These are phyloP conservation scores for Haplosporangium sp. DNA, from an alignment of 371 early-diverging fungal genomes.

Conservation along the genomic window DNA sequence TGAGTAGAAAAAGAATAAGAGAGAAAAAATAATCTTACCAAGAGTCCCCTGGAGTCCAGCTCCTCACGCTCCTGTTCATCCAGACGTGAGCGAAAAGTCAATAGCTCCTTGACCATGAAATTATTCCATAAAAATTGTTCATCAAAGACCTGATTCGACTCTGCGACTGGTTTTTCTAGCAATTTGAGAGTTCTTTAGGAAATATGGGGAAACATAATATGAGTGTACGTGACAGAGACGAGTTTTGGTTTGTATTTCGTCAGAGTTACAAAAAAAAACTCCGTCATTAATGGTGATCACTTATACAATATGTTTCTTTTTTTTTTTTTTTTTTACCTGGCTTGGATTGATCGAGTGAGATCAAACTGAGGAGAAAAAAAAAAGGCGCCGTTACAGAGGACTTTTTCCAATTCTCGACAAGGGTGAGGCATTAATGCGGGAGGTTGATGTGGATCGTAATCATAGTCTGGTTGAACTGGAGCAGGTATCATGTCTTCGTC, in stretches of 20 bases:
- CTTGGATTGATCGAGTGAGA: slow-evolving; percentile 77
- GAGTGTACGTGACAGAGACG: too few relatives aligned
- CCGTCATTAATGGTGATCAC: too few relatives aligned
- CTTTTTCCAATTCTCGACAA: slow-evolving; percentile 70
- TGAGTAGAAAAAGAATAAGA: too few relatives aligned
- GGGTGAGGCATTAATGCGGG: slow-evolving; percentile 64
- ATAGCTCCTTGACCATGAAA: slow-evolving; percentile 80
- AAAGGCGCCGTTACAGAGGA: slow-evolving; percentile 78
- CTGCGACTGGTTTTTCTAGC: slow-evolving; percentile 13
- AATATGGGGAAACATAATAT: too few relatives aligned
- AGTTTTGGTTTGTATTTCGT: too few relatives aligned
- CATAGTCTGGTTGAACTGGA: slow-evolving; percentile 50
- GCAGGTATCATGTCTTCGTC: slow-evolving; percentile 62
- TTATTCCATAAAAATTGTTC: slow-evolving; percentile 92
- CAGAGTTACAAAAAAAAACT: too few relatives aligned
- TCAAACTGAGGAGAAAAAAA: slow-evolving; percentile 84
- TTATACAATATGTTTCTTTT: too few relatives aligned
- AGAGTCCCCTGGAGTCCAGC: slow-evolving; percentile 78
- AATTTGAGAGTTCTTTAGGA: slow-evolving; percentile 14
- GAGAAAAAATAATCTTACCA: slow-evolving; percentile 57
- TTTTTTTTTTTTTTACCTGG: slow-evolving; percentile 59
- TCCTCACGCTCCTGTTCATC: slow-evolving; percentile 68
- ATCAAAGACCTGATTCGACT: slow-evolving; percentile 64
- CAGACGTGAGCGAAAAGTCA: slow-evolving; percentile 81
- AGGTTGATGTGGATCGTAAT: slow-evolving; percentile 9